These are phyloP conservation scores for Cicer arietinum DNA, from an alignment of 306 rosid genomes.

Conservation along the genomic window DNA sequence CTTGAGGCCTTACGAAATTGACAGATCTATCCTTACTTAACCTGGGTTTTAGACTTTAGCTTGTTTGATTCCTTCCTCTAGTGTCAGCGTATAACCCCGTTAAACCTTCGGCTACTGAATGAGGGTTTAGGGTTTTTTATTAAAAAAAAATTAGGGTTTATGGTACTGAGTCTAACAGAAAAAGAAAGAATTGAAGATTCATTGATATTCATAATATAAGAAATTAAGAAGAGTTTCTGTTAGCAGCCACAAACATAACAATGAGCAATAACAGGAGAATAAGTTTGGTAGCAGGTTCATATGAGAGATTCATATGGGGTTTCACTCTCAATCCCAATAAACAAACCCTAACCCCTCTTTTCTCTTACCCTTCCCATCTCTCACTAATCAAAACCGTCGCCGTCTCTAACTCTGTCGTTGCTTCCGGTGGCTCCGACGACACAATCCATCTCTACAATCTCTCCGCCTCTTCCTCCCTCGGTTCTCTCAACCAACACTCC, in stretches of 20 bases:
- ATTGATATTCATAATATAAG: no score
- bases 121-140: no score
- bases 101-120: no score
- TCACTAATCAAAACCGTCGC: slow-evolving; percentile 77
- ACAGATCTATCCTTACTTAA: no score
- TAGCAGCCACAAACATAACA: not conserved
- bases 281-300: slow-evolving; percentile 87
- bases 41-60: no score
- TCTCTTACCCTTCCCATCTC: slow-evolving; percentile 89
- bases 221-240: no score
- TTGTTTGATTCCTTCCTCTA: no score
- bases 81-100: no score
- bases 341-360: slow-evolving; percentile 65
- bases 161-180: no score
- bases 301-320: slow-evolving; percentile 90
- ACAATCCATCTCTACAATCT: slow-evolving; percentile 87
- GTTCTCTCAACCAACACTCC: slow-evolving; percentile 79
- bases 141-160: no score
- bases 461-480: slow-evolving; percentile 71
- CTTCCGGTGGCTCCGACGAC: slow-evolving; percentile 92
- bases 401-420: slow-evolving; percentile 70
- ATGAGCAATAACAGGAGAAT: slow-evolving; percentile 44
- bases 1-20: no score
- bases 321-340: slow-evolving; percentile 64
- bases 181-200: no score